Evolutionary conservation across 2,329 filamentous ascomycete genomes (phyloP).

Genomic region (Podosphaera aphanis): DNA sequence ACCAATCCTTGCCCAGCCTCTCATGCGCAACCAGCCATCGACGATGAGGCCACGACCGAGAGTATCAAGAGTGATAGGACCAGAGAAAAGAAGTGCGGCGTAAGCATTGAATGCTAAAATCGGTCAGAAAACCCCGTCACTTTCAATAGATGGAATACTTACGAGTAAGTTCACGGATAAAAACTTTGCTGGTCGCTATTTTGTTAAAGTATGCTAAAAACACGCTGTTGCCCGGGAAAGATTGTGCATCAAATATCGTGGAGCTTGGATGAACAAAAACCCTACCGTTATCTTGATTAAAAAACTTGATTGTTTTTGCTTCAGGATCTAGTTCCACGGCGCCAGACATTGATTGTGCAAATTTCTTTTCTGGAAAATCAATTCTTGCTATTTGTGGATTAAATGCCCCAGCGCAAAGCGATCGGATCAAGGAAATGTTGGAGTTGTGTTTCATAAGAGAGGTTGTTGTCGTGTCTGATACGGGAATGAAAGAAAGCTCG

Average conservation of each 20-base stretch:
- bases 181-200: conserved; percentile 79
- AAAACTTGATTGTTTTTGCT: conserved; percentile 79
- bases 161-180: conserved; percentile 77
- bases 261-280: conserved; percentile 87
- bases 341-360: conserved; percentile 63
- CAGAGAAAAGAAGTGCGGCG: conserved; percentile 68
- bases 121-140: no score
- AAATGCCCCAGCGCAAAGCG: conserved; percentile 24
- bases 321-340: conserved; percentile 86
- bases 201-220: conserved; percentile 84
- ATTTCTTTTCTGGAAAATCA: conserved; percentile 88
- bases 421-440: conserved; percentile 17
- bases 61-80: conserved; percentile 66
- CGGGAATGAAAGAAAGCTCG: conserved; percentile 57
- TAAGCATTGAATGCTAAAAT: conserved; percentile 61
- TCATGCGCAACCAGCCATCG: conserved; percentile 68
- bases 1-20: conserved; percentile 86
- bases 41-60: conserved; percentile 68
- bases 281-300: conserved; percentile 59
- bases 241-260: conserved; percentile 62
- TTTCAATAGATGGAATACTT: conserved; percentile 18
- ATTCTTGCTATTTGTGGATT: conserved; percentile 75
- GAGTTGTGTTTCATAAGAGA: conserved; percentile 24
- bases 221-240: conserved; percentile 47
- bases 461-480: conserved; percentile 8